phyloP scores from a whole-genome alignment of 2,329 filamentous ascomycete genomes.

The Paecilomyces sp. region DNA sequence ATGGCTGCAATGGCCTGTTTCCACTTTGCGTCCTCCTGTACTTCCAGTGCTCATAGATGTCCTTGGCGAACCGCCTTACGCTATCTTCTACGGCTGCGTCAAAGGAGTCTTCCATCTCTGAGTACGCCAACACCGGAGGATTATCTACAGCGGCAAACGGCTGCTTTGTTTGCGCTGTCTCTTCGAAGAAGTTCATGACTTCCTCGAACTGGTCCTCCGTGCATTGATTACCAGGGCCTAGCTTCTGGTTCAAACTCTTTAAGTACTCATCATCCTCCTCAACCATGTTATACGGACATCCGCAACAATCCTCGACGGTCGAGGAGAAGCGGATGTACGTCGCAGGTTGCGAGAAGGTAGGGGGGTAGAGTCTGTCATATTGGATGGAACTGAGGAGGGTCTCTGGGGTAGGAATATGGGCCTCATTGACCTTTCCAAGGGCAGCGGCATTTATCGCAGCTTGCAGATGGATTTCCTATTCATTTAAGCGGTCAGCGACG shows the following conservation, averaged over 20 bases:
- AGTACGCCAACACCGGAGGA: slow-evolving; percentile 66
- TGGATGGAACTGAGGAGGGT: slow-evolving; percentile 58
- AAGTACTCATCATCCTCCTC: slow-evolving; percentile 83
- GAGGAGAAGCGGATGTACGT: slow-evolving; percentile 98
- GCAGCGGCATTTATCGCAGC: slow-evolving; percentile 64
- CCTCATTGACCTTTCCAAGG: slow-evolving; percentile 54
- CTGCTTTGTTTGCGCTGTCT: slow-evolving; percentile 72
- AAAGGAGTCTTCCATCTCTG: slow-evolving; percentile 65
- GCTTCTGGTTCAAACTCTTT: slow-evolving; percentile 74
- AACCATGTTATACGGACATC: slow-evolving; percentile 89
- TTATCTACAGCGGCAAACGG: slow-evolving; percentile 88
- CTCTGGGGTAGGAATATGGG: slow-evolving; percentile 62
- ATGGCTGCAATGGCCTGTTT: slow-evolving; percentile 68
- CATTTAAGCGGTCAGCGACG: slow-evolving; percentile 12
- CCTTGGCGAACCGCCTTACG: slow-evolving; percentile 58
- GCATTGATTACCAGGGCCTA: slow-evolving; percentile 56
- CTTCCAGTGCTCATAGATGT: slow-evolving; percentile 89
- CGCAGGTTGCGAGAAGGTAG: slow-evolving; percentile 70
- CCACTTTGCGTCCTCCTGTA: slow-evolving; percentile 56
- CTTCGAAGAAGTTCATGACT: slow-evolving; percentile 92
- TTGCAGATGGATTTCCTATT: slow-evolving; percentile 90
- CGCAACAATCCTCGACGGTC: slow-evolving; percentile 91
- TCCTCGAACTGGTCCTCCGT: slow-evolving; percentile 89
- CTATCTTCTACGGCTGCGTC: slow-evolving; percentile 50
- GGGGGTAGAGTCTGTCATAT: slow-evolving; percentile 84